Evolutionary conservation across 225 moss, liverwort and hornwort genomes (phyloP), one percentile per base, ranked within the genome.

Genomic region (Takakia lepidozioides): DNA sequence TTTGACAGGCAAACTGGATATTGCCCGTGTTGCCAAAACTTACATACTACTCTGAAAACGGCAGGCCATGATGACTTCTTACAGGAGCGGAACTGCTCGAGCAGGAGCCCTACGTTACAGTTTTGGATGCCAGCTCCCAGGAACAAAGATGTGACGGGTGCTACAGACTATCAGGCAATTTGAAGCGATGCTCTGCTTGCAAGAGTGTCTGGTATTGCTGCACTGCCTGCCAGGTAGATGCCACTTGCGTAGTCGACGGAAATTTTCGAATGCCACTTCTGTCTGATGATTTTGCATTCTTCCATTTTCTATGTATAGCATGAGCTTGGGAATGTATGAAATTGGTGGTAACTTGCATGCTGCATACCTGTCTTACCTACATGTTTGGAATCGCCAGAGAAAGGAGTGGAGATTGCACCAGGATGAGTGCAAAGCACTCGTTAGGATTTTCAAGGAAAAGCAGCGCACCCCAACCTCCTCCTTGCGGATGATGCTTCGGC

Each of bases 171-270:
- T 69, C 63, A 16, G 52, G 59, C 28, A 51, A 61, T 50, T 66
- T 87, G 32, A 69, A 73, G 59, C 67, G 95, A 44, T 98, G 95
- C 29, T 87, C 90, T 35, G 90, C 95, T 48, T 98, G 95, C 73
- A 98, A 87, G 66, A 62, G 66, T 19, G 82, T 85, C 16, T 73
- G 60, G 44, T 98, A 98, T 37, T 98, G 95, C 75, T 84, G 81
- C 22, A 54, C 59, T 25, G 46, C 41, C 13, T 95, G 95, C 71
- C 95, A 95, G 82, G 93, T 95, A 52, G 23, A 41, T 39, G 37
- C 16, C 19, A 18, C 10, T 1, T 43, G 19, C 5, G 24, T 17
- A 26, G 14, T 2, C 5, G 50, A 18, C 26, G 9, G 13, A 9
- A 13, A 4, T 51, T 34, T 2, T 5, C 32, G 27, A 29, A 51